Evolutionary conservation across 192 early-diverging fungal species (phyloP), one percentile per base, ranked within the genome.

Genomic region (Piromyces finnis): DNA sequence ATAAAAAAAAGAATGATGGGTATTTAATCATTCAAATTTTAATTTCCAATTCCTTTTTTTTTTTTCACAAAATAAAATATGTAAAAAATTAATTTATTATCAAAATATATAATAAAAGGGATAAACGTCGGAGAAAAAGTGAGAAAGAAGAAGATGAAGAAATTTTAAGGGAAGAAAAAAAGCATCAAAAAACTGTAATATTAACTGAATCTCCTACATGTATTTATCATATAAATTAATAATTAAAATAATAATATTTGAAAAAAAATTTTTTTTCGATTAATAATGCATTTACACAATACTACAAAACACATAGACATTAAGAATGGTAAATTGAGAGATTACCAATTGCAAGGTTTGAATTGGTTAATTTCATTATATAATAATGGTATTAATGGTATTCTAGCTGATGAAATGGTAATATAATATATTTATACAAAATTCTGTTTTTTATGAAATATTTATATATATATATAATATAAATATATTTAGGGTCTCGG

Each of bases 141-240:
- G 97, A 99, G 83, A 96, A 96, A 86, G 96, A 98, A 83, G 97
- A 98, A 84, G 97, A 98, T 82, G 95, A 94, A 30, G 96, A 97
- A 87, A 86, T 99, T 18, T 84, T 99, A 77, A 83, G 96, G 41
- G 91, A 95, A 39, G 94, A 94, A 79, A 90, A 87, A 0, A 86
- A 87, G 79, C 36, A 87, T 18, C 88, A 91, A 29, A 80, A 84
- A 11, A 85, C 90, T 35, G 89, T 89, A 41, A 90, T 91, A 22
- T 96, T 99, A 85, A 93, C 92, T 22, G 94, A 97, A 83, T 96
- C 96, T 1, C 97, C 97, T 37, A 81, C 84, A 28, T 98, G 94
- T 95, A 87, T 78, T 85, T 35, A 30, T 78, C 32, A 30, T 78
- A 78, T 78, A 78, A 7, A 7, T 3, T 29, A 29, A 3, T 78